Percentiles rank a stretch among this genome's conserved stretches.
phyloP scores from a whole-genome alignment of 2,329 filamentous ascomycete genomes.

The Fusarium sp. region DNA sequence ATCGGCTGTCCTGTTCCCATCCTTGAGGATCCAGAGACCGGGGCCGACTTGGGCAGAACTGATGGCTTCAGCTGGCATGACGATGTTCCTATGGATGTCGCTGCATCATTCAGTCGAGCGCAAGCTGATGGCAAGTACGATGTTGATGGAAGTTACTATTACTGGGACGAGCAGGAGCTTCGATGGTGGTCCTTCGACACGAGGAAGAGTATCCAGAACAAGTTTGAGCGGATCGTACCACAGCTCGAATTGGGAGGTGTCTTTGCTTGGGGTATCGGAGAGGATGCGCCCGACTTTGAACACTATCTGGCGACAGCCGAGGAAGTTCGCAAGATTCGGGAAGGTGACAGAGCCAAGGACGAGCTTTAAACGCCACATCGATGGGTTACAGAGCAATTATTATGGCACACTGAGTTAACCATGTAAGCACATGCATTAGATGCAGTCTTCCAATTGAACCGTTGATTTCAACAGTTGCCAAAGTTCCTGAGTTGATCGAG shows the following conservation, averaged over 20 bases:
- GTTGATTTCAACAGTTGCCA: background rate
- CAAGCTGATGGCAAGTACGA: conserved; percentile 61
- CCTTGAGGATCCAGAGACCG: conserved; percentile 69
- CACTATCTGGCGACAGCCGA: conserved; percentile 54
- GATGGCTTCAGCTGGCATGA: conserved; percentile 72
- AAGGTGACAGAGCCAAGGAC: conserved; percentile 38
- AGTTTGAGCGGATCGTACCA: conserved; percentile 70
- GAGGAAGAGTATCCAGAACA: conserved; percentile 67
- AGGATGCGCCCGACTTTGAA: conserved; percentile 66
- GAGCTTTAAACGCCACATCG: conserved; percentile 44
- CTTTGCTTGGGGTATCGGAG: conserved; percentile 80
- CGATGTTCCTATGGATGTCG: conserved; percentile 63
- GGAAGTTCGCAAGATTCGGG: conserved; percentile 35
- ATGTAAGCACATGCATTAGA: conserved; percentile 19
- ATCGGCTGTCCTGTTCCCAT: conserved; percentile 66
- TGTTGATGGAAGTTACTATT: conserved; percentile 75
- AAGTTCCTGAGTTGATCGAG: background rate
- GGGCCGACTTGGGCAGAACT: conserved; percentile 67
- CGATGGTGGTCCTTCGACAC: conserved; percentile 83
- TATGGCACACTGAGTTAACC: conserved; percentile 17
- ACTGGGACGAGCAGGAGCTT: conserved; percentile 68
- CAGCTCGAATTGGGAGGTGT: conserved; percentile 72
- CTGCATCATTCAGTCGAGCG: conserved; percentile 68
- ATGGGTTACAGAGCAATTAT: background rate
- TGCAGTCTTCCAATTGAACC: conserved; percentile 11